Evolutionary conservation across 495 filamentous ascomycete species (phyloP).

Genomic region (Astrothelium macrocarpum): DNA sequence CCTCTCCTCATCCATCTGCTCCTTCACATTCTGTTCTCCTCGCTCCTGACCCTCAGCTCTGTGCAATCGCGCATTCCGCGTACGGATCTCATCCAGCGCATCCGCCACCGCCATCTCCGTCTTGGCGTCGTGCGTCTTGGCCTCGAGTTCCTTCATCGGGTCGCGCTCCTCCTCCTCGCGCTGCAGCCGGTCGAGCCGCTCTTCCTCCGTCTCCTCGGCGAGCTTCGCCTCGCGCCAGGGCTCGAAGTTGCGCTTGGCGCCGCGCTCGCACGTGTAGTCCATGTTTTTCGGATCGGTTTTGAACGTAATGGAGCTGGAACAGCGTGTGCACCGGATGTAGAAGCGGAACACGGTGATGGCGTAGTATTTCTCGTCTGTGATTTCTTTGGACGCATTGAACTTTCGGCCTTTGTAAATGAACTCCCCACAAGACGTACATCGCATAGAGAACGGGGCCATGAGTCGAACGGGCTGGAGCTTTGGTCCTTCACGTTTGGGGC

Average conservation of each 20-base stretch:
- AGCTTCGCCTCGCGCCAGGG: constrained; percentile 61
- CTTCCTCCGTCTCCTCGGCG: constrained; percentile 62
- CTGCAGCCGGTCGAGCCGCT: constrained; percentile 76
- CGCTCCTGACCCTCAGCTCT: constrained; percentile 53
- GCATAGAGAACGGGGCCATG: constrained; percentile 95
- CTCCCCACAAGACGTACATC: constrained; percentile 51
- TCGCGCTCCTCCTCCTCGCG: constrained; percentile 56
- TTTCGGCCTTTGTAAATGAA: constrained; percentile 96
- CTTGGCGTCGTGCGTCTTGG: constrained; percentile 85
- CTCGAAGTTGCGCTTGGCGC: constrained; percentile 89
- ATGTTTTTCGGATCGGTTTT: constrained; percentile 90
- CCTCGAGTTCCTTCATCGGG: constrained; percentile 70
- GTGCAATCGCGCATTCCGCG: constrained; percentile 78
- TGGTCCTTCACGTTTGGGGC: constrained; percentile 61
- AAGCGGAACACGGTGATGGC: constrained; percentile 84
- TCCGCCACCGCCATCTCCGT: constrained; percentile 95
- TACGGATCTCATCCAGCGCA: constrained; percentile 88
- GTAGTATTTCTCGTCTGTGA: constrained; percentile 84
- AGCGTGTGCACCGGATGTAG: constrained; percentile 86
- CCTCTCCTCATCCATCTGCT: constrained; percentile 47
- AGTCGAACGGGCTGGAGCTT: constrained; percentile 86
- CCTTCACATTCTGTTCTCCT: constrained; percentile 32
- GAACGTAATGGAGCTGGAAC: constrained; percentile 78
- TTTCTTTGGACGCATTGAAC: constrained; percentile 95
- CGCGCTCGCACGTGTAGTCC: constrained; percentile 80